Evolutionary conservation across 169 alveolate species (phyloP).

Genomic region (Perkinsus marinus): DNA sequence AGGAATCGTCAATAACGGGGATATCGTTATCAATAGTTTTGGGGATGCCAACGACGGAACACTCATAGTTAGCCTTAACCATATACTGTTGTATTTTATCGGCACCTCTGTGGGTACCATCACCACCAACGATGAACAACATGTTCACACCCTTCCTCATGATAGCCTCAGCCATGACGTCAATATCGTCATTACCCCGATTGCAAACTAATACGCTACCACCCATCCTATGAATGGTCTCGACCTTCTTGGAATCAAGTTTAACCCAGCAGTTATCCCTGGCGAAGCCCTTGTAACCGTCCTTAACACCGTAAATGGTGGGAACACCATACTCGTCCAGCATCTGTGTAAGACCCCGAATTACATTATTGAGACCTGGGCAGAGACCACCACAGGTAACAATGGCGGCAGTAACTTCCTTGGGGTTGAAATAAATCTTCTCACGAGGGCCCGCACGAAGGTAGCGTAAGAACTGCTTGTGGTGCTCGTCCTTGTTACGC

Average conservation of each 20-base stretch:
- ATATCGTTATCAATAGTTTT: slow-evolving; percentile 82
- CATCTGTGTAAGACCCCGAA: slow-evolving; percentile 41
- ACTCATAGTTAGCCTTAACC: slow-evolving; percentile 26
- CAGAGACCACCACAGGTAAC: slow-evolving; percentile 75
- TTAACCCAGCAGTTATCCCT: not conserved
- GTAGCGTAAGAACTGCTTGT: not conserved
- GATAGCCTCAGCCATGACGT: not conserved
- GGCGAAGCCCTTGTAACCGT: slow-evolving; percentile 61
- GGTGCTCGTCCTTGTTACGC: not conserved
- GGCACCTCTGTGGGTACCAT: slow-evolving; percentile 76
- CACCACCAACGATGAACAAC: slow-evolving; percentile 67
- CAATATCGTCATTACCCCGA: not conserved
- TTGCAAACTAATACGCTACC: not conserved
- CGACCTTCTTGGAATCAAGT: not conserved
- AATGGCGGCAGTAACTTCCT: slow-evolving; percentile 58
- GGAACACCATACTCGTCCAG: slow-evolving; percentile 54
- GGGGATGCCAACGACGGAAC: slow-evolving; percentile 64
- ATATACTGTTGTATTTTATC: slow-evolving; percentile 37
- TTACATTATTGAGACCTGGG: slow-evolving; percentile 65
- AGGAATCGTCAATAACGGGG: slow-evolving; percentile 65
- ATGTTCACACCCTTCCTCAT: slow-evolving; percentile 39
- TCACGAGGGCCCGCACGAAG: slow-evolving; percentile 58
- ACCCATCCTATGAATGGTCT: not conserved
- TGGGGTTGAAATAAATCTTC: slow-evolving; percentile 45
- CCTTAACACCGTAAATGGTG: slow-evolving; percentile 51